Percentiles rank a stretch among this genome's conserved stretches.
Evolutionary conservation across 192 early-diverging fungal genomes (phyloP).

Genomic region (Entomortierella chlamydospora): DNA sequence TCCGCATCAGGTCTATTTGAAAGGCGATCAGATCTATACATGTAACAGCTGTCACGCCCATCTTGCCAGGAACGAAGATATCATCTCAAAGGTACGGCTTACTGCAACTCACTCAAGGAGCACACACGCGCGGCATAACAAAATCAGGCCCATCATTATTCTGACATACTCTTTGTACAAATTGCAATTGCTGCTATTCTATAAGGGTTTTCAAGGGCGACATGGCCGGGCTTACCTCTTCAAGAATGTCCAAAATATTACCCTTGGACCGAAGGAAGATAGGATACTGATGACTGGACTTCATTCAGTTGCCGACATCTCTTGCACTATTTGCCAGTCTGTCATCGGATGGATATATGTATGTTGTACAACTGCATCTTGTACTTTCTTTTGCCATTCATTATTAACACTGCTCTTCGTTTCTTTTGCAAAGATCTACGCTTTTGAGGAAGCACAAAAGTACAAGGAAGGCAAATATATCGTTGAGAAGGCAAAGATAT

Average conservation of each 20-base stretch:
- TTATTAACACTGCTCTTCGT: not conserved
- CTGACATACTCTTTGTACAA: no score
- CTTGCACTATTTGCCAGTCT: constrained; percentile 60
- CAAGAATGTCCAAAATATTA: constrained; percentile 63
- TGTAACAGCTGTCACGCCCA: constrained; percentile 68
- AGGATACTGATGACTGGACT: constrained; percentile 67
- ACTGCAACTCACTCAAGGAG: no score
- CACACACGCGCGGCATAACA: no score
- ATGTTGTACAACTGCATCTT: not conserved
- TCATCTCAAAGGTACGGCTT: constrained; percentile 63
- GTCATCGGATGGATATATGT: constrained; percentile 71
- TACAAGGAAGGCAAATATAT: constrained; percentile 71
- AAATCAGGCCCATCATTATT: no score
- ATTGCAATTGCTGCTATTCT: no score
- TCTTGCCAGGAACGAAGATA: constrained; percentile 63
- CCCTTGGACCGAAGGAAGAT: constrained; percentile 65
- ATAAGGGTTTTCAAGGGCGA: constrained; percentile 62
- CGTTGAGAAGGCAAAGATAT: constrained; percentile 63
- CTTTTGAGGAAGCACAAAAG: constrained; percentile 66
- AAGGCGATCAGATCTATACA: constrained; percentile 61
- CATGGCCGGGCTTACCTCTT: constrained; percentile 69
- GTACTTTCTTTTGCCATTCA: constrained; percentile 4
- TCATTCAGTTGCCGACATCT: constrained; percentile 69
- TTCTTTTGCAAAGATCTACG: constrained; percentile 49
- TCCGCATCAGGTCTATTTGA: constrained; percentile 60